These are phyloP conservation scores for Penicillium egyptiacum DNA, from an alignment of 495 filamentous ascomycete species.

Conservation along the genomic window DNA sequence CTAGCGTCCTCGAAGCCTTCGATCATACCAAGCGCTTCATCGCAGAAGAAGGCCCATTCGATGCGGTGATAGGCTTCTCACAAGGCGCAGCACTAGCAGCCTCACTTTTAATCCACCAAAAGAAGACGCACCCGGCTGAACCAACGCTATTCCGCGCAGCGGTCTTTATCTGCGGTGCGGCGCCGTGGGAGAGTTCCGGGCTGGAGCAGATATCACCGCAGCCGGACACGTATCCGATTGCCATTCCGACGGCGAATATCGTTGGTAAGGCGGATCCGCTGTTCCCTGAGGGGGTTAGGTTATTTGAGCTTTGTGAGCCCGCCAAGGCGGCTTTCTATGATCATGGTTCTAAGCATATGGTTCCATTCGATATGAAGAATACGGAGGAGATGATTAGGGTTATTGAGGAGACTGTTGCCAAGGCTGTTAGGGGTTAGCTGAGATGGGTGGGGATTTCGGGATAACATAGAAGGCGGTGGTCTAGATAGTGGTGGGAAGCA, in stretches of 20 bases:
- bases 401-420: conserved; percentile 34
- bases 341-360: conserved; percentile 42
- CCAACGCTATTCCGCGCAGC: conserved; percentile 40
- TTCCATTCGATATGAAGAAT: conserved; percentile 41
- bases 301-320: conserved; percentile 41
- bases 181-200: conserved; percentile 35
- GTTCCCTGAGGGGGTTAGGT: conserved; percentile 29
- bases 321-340: conserved; percentile 36
- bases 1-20: conserved; percentile 32
- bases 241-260: conserved; percentile 43
- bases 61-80: conserved; percentile 48
- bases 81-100: conserved; percentile 45
- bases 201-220: conserved; percentile 14
- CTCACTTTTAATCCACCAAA: conserved; percentile 37
- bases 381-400: conserved; percentile 33
- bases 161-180: conserved; percentile 41
- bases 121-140: conserved; percentile 26
- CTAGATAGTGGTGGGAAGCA: no score
- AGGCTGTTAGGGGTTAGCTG: conserved; percentile 20
- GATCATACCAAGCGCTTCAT: conserved; percentile 36
- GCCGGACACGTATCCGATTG: conserved; percentile 25
- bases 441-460: no score
- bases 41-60: conserved; percentile 43
- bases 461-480: no score
- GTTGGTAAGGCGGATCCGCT: conserved; percentile 39